Base-by-base conservation (phyloP, 202 grass and related monocot species). In the Panicum virgatum region DNA sequence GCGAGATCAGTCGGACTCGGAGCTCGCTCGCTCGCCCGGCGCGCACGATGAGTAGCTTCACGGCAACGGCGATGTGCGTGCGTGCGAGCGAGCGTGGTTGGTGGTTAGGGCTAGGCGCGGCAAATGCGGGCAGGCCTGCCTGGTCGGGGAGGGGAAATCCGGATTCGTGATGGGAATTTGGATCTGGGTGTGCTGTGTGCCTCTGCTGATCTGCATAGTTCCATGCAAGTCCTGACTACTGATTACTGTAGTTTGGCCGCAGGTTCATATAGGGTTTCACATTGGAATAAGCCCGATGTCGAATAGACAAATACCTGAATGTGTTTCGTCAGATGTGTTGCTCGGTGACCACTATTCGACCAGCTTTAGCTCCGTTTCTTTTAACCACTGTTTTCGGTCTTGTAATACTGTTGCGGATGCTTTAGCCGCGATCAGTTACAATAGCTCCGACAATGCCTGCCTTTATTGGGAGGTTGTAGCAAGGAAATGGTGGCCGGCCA, bases 11-110 rank as follows among this genome's bases (percentile, higher is more conserved):
- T 11, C 9, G 10, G 42, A 12, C 42, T 11, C 12, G 3, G 12
- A 27, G 40, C 5, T n/a, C 4, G 20, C 65, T 26, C 1, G 43
- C 10, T 38, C 2, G 5, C 18, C 5, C 42, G 57, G 58, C 58
- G 76, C 44, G n/a, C 69, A 66, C 48, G 70, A 40, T 39, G 80
- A 75, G 80, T 65, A 43, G 69, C 69, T 83, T 83, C 70, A 43
- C 59, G 80, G 80, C 80, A 56, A 75, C 80, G 60, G 45, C 69
- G 70, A 75, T 47, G 60, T 66, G 26, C 70, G 57, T 11, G 56
- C 45, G 12, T 46, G 54, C 52, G 66, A 8, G 18, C 25, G 23
- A n/a, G n/a, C n/a, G n/a, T n/a, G n/a, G n/a, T n/a, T 50, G 75
- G 57, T 47, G 22, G 37, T 27, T 39, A 37, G 30, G 63, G 48